phyloP scores from a whole-genome alignment of 2,329 filamentous ascomycete species.

The Ilyonectria destructans region DNA sequence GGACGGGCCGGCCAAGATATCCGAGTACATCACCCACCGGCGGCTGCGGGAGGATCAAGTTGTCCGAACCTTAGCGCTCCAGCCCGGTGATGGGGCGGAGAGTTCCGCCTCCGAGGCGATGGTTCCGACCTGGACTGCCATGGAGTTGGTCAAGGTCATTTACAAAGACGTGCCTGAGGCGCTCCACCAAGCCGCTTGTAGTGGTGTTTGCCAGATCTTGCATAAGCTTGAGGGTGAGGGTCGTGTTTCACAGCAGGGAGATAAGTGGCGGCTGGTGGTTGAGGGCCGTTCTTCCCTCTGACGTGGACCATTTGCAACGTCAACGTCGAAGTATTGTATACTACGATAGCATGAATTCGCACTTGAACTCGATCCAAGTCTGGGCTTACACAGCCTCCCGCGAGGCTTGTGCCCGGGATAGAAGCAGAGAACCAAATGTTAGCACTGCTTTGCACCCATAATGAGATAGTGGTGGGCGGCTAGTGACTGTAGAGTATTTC shows the following conservation, averaged over 20 bases:
- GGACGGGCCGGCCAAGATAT: constrained; percentile 79
- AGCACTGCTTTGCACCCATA: neutral
- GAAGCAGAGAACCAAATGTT: neutral
- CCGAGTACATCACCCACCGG: constrained; percentile 88
- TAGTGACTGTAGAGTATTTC: neutral
- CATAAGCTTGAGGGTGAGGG: constrained; percentile 84
- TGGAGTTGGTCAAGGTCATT: constrained; percentile 90
- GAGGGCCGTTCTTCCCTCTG: constrained; percentile 46
- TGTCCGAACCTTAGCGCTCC: constrained; percentile 69
- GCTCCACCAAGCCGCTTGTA: constrained; percentile 83
- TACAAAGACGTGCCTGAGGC: constrained; percentile 85
- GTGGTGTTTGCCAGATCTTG: constrained; percentile 84
- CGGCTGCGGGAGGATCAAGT: constrained; percentile 86
- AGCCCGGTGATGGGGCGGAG: constrained; percentile 52
- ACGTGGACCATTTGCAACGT: constrained; percentile 8
- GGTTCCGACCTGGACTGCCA: constrained; percentile 72
- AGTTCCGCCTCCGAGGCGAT: constrained; percentile 46
- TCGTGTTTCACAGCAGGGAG: constrained; percentile 66
- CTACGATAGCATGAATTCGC: neutral
- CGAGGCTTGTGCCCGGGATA: neutral
- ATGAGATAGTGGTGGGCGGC: neutral
- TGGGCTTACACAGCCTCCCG: too few species aligned
- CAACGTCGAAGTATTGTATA: neutral
- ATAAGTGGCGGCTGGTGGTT: constrained; percentile 49
- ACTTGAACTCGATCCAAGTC: neutral